A percentile compares a stretch with the other conserved stretches of the same genome.
phyloP scores from a whole-genome alignment of 1,284 basidiomycete genomes.

The Anthracocystis panici-leucophaei region DNA sequence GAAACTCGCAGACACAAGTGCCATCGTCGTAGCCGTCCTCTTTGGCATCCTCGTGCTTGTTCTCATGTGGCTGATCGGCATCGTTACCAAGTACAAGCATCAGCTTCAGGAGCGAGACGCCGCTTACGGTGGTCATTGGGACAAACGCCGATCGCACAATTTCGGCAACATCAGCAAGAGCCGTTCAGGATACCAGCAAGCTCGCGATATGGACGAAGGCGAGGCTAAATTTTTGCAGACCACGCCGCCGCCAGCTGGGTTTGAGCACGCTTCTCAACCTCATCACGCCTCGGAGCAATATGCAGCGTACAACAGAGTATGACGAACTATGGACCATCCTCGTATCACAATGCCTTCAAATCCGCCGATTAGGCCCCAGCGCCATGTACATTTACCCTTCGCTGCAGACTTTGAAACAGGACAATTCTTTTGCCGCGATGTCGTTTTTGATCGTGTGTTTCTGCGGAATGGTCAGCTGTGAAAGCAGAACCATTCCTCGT shows the following conservation, averaged over 20 bases:
- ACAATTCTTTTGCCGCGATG: too few relatives aligned
- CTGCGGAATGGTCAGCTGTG: too few relatives aligned
- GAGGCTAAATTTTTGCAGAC: slow-evolving; percentile 8
- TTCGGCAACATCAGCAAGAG: slow-evolving; percentile 18
- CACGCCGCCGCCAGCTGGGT: slow-evolving; percentile 12
- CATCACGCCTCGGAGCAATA: slow-evolving; percentile 1
- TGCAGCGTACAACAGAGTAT: slow-evolving; percentile 4
- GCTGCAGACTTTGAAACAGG: too few relatives aligned
- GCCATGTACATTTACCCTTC: too few relatives aligned
- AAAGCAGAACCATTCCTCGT: too few relatives aligned
- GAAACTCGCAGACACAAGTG: slow-evolving; percentile 18
- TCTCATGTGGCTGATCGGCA: slow-evolving; percentile 30
- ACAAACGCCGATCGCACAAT: not conserved
- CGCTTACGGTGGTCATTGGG: not conserved
- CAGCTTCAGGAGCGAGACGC: slow-evolving; percentile 20
- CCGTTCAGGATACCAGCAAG: slow-evolving; percentile 1
- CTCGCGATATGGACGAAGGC: slow-evolving; percentile 8
- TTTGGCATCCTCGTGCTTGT: slow-evolving; percentile 32
- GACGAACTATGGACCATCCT: not conserved
- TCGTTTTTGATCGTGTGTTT: too few relatives aligned
- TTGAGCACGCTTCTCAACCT: too few relatives aligned
- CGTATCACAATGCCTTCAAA: too few relatives aligned
- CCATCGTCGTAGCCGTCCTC: slow-evolving; percentile 17
- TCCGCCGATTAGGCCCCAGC: too few relatives aligned
- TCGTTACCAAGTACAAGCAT: slow-evolving; percentile 35